phyloP scores from a whole-genome alignment of 2,329 filamentous ascomycete genomes.

The Cladobotryum protrusum region DNA sequence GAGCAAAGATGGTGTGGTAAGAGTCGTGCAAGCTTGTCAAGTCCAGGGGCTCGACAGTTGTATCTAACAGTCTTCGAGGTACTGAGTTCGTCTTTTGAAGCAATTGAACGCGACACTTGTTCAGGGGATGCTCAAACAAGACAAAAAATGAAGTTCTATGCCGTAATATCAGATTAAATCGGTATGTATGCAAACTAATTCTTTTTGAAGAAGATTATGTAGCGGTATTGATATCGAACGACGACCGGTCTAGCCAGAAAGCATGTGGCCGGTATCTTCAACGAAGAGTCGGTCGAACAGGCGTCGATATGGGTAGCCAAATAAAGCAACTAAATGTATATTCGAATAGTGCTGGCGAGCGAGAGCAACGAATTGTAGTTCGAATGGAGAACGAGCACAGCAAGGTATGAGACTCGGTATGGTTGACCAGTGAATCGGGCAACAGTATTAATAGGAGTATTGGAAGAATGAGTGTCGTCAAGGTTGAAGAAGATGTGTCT shows the following conservation, averaged over 20 bases:
- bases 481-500: constrained; percentile 20
- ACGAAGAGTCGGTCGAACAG: constrained; percentile 7
- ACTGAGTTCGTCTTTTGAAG: neutral
- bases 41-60: neutral
- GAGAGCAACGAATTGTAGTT: constrained; percentile 10
- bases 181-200: constrained; percentile 13
- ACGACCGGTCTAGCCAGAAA: neutral
- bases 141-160: constrained; percentile 15
- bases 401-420: constrained; percentile 2
- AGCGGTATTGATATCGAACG: constrained; percentile 1
- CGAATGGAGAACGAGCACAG: constrained; percentile 11
- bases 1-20: constrained; percentile 10
- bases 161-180: neutral
- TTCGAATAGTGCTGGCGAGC: constrained; percentile 13
- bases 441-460: constrained; percentile 28
- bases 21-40: constrained; percentile 1
- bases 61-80: neutral
- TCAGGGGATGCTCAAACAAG: constrained; percentile 7
- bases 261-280: constrained; percentile 5
- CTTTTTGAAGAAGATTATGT: constrained; percentile 9
- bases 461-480: constrained; percentile 27
- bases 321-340: constrained; percentile 2
- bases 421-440: constrained; percentile 14
- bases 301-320: constrained; percentile 3
- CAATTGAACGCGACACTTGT: neutral